These are phyloP conservation scores for Dothideomycetes sp. DNA, from an alignment of 2,329 filamentous ascomycete species.

Conservation along the genomic window DNA sequence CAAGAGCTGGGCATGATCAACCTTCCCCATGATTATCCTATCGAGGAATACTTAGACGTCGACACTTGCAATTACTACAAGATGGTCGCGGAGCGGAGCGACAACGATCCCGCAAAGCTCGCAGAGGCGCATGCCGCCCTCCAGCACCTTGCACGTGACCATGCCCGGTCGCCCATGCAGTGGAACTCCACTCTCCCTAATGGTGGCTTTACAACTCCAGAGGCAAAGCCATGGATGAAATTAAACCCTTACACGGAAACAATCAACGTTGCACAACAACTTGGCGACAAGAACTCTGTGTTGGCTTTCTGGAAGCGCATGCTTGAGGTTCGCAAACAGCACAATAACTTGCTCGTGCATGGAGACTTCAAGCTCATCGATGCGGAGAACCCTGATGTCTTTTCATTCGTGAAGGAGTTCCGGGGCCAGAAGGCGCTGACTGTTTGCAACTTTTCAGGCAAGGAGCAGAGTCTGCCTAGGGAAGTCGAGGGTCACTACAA, in stretches of 20 bases:
- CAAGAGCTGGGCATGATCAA: slow-evolving; percentile 60
- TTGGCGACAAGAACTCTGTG: slow-evolving; percentile 37
- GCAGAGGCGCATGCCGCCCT: slow-evolving; percentile 39
- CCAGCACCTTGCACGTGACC: slow-evolving; percentile 53
- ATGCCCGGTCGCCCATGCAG: slow-evolving; percentile 61
- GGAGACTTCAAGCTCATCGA: neutral
- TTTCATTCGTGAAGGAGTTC: slow-evolving; percentile 4
- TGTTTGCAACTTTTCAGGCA: slow-evolving; percentile 5
- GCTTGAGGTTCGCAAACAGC: slow-evolving; percentile 43
- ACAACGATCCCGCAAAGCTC: slow-evolving; percentile 24
- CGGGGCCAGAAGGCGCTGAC: slow-evolving; percentile 1
- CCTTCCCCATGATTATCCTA: slow-evolving; percentile 48
- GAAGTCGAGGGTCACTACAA: neutral
- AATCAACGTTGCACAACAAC: slow-evolving; percentile 53
- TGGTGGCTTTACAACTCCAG: slow-evolving; percentile 49
- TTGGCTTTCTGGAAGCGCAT: slow-evolving; percentile 52
- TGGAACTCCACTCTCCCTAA: slow-evolving; percentile 48
- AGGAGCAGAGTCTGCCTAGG: neutral
- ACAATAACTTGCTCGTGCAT: slow-evolving; percentile 38
- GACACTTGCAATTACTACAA: slow-evolving; percentile 36
- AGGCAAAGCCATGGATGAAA: slow-evolving; percentile 56
- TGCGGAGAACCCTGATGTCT: neutral
- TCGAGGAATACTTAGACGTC: slow-evolving; percentile 60
- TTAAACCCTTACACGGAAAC: slow-evolving; percentile 45
- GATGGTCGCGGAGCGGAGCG: slow-evolving; percentile 23